Conservation (phyloP, 202 grass and related monocot species). For the Bolboschoenoplectus hybrid region DNA sequence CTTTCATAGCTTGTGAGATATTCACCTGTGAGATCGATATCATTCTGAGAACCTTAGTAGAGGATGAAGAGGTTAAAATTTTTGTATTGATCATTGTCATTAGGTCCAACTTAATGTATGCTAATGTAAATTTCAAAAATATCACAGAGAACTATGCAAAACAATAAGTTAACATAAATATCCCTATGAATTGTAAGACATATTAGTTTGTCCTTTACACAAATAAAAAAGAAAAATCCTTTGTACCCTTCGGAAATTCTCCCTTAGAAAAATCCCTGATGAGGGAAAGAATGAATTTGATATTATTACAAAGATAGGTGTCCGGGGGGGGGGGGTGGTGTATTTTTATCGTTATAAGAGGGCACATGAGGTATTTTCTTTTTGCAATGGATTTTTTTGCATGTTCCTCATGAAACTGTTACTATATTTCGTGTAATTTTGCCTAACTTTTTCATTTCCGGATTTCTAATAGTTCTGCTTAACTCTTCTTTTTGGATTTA, state of each 20-base stretch:
- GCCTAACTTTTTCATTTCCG: slow-evolving; percentile 37
- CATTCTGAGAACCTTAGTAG: slow-evolving; percentile 94
- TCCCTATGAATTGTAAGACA: neutral
- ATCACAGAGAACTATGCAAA: neutral
- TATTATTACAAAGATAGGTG: neutral
- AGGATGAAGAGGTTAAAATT: slow-evolving; percentile 78
- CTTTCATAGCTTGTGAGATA: slow-evolving; percentile 99
- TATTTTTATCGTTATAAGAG: neutral
- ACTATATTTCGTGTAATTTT: slow-evolving; percentile 32
- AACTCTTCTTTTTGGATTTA: slow-evolving; percentile 43
- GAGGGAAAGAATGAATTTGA: neutral
- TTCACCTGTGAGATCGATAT: slow-evolving; percentile 99
- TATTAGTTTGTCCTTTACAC: neutral
- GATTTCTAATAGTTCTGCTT: slow-evolving; percentile 37
- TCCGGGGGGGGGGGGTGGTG: neutral
- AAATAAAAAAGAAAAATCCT: neutral
- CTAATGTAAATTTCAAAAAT: neutral
- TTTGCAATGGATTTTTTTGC: slow-evolving; percentile 26
- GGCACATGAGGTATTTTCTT: neutral
- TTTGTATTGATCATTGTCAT: slow-evolving; percentile 33
- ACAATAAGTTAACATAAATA: neutral
- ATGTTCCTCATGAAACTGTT: neutral
- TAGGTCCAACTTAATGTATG: neutral
- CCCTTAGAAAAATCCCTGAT: neutral
- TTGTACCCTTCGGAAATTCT: neutral